A percentile compares a stretch with the other conserved stretches of the same genome.
Conservation (phyloP, 2,329 filamentous ascomycete genomes). For the Pseudopyrenochaeta lycopersici region DNA sequence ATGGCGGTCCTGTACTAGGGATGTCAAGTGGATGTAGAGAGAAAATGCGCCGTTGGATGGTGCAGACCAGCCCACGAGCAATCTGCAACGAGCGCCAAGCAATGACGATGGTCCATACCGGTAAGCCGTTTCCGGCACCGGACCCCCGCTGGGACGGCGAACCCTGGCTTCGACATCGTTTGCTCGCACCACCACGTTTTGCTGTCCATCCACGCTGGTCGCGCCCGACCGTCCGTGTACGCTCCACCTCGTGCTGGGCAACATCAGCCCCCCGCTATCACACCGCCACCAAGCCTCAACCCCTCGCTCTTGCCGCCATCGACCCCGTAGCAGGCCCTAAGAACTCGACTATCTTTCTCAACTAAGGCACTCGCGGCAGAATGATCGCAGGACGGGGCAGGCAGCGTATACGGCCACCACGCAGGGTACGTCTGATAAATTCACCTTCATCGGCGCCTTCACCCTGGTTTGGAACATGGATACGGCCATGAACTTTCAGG, state of each 20-base stretch:
- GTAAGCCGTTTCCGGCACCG: slow-evolving; percentile 8
- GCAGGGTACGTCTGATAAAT: slow-evolving; percentile 65
- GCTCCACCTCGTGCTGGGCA: not conserved
- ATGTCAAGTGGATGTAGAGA: not conserved
- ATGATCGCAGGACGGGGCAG: slow-evolving; percentile 65
- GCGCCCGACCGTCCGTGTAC: not conserved
- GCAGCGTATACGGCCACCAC: slow-evolving; percentile 72
- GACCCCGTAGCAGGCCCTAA: not conserved
- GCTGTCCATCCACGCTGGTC: not conserved
- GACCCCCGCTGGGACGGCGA: slow-evolving; percentile 6
- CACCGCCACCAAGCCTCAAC: not conserved
- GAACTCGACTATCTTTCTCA: not conserved
- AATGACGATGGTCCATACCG: slow-evolving; percentile 15
- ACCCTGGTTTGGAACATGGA: not conserved
- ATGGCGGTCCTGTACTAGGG: slow-evolving; percentile 16
- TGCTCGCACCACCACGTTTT: not conserved
- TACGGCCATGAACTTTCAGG: not conserved
- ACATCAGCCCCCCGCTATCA: not conserved
- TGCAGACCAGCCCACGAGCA: not conserved
- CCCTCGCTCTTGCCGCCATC: not conserved
- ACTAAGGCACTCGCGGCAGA: slow-evolving; percentile 19
- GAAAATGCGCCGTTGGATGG: not conserved
- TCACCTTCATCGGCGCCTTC: slow-evolving; percentile 6
- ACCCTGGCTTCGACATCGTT: not conserved
- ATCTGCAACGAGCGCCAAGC: slow-evolving; percentile 16